These are phyloP conservation scores for Colletotrichum higginsianum DNA, from an alignment of 2,329 filamentous ascomycete genomes.

Conservation along the genomic window DNA sequence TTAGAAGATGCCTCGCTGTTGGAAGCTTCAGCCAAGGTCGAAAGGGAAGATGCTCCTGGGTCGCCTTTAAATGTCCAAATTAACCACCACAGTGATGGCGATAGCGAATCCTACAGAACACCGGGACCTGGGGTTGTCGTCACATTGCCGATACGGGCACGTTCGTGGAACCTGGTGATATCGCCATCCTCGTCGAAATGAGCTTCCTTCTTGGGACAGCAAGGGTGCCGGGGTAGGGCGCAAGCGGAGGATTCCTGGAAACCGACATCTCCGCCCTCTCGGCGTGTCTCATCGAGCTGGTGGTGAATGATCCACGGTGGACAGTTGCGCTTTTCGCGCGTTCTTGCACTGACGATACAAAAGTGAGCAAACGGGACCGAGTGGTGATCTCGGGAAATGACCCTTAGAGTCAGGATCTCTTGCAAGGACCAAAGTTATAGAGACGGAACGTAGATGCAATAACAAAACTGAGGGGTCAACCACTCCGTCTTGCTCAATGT, in stretches of 20 bases:
- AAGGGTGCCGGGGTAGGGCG: not conserved
- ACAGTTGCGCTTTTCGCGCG: not conserved
- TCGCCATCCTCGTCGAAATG: slow-evolving; percentile 27
- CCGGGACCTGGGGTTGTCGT: not conserved
- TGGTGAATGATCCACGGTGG: not conserved
- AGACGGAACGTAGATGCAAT: not conserved
- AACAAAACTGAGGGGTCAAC: slow-evolving; percentile 18
- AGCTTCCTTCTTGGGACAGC: slow-evolving; percentile 38
- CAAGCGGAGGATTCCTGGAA: not conserved
- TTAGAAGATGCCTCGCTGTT: not conserved
- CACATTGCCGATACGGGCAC: slow-evolving; percentile 35
- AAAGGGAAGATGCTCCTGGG: not conserved
- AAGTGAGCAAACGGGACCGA: not conserved
- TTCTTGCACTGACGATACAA: not conserved
- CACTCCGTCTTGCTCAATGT: not conserved
- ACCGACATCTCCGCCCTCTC: too few relatives aligned
- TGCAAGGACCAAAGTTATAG: not conserved
- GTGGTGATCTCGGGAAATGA: not conserved
- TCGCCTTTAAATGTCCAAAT: not conserved
- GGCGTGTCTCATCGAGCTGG: too few relatives aligned
- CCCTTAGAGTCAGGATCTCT: not conserved
- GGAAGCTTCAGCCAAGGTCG: not conserved
- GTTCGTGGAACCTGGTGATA: slow-evolving; percentile 19
- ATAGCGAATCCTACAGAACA: not conserved
- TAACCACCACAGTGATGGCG: not conserved